Conservation (phyloP, 129 eudicot species). For the Gnaphalium uliginosum region DNA sequence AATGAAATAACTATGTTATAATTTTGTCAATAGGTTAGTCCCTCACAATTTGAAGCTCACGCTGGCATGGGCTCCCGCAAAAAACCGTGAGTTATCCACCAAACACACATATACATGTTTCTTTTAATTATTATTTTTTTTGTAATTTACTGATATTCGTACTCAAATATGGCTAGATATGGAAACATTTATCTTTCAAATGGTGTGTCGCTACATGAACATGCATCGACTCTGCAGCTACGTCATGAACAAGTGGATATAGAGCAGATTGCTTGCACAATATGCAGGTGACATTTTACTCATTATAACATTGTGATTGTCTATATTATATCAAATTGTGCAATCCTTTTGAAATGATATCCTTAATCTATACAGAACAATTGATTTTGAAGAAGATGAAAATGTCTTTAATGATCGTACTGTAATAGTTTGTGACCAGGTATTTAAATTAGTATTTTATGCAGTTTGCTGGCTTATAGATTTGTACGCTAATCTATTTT, state of each 20-base stretch:
- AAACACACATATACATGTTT: not conserved
- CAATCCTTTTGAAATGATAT: conserved; percentile 5
- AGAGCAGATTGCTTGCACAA: conserved; percentile 55
- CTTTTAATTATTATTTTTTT: not conserved
- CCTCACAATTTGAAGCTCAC: conserved; percentile 86
- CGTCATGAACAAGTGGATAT: conserved; percentile 48
- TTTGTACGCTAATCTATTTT: conserved; percentile 18
- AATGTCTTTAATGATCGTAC: conserved; percentile 69
- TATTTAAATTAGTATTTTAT: conserved; percentile 15
- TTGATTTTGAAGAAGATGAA: conserved; percentile 57
- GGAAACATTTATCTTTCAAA: conserved; percentile 63
- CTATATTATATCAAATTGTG: not conserved
- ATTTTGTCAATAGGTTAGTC: conserved; percentile 59
- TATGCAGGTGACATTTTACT: conserved; percentile 69
- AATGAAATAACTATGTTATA: conserved; percentile 18
- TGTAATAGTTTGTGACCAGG: conserved; percentile 90
- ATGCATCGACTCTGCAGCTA: conserved; percentile 53
- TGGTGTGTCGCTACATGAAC: conserved; percentile 87
- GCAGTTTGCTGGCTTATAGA: not conserved
- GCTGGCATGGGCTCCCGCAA: conserved; percentile 76
- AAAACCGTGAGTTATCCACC: conserved; percentile 67
- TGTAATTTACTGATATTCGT: not conserved
- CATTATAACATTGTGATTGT: not conserved
- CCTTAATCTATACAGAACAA: conserved; percentile 45
- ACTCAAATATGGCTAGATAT: conserved; percentile 49